Percentiles rank a stretch among this genome's conserved stretches.
Conservation (phyloP, 768 basidiomycete genomes). For the Russula foetens region DNA sequence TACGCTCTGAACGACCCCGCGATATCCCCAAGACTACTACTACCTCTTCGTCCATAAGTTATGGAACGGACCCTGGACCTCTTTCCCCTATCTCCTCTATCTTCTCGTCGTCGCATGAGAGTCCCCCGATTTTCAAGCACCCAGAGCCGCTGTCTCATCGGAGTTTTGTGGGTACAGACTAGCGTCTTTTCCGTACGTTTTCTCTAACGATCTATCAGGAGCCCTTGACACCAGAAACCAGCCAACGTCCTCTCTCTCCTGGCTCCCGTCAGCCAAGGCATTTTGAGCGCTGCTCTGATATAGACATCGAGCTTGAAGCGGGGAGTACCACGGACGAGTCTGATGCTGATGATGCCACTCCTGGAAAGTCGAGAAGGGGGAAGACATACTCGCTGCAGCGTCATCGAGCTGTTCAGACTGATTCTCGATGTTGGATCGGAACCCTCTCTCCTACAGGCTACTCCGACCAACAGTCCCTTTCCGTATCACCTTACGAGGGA, state of each 20-base stretch:
- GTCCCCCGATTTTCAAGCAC: not conserved
- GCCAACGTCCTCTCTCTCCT: slow-evolving; percentile 35
- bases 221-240: slow-evolving; percentile 40
- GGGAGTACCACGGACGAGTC: slow-evolving; percentile 1
- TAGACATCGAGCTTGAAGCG: slow-evolving; percentile 2
- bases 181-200: not conserved
- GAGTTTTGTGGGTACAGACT: slow-evolving; percentile 28
- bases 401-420: slow-evolving; percentile 58
- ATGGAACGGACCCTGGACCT: slow-evolving; percentile 14
- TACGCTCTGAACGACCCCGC: not conserved
- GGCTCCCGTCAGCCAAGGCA: slow-evolving; percentile 26
- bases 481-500: slow-evolving; percentile 45
- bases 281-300: slow-evolving; percentile 16
- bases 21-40: not conserved
- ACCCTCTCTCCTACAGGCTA: slow-evolving; percentile 20
- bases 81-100: slow-evolving; percentile 17
- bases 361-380: not conserved
- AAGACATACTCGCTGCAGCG: not conserved
- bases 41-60: not conserved
- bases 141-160: slow-evolving; percentile 17
- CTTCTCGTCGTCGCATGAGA: slow-evolving; percentile 9
- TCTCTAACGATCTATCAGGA: slow-evolving; percentile 26
- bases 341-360: slow-evolving; percentile 1
- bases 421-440: slow-evolving; percentile 29
- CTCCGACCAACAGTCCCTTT: slow-evolving; percentile 27